phyloP scores from a whole-genome alignment of 805 yeast genomes.

The Kodamaea laetipori region DNA sequence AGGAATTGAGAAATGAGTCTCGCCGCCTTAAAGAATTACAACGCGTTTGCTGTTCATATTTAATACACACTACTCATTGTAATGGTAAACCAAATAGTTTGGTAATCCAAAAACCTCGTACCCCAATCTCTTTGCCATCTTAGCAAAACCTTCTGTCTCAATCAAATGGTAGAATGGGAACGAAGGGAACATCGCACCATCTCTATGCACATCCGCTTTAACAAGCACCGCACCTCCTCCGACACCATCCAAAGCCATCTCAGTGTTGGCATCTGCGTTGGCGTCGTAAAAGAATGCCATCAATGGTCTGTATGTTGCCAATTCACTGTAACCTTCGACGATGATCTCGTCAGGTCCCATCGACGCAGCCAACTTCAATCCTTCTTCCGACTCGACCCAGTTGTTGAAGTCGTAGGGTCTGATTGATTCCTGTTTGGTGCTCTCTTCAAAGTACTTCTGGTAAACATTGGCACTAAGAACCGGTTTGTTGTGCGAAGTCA shows the following conservation, averaged over 20 bases:
- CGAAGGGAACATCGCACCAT: conserved; percentile 99
- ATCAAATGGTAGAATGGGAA: conserved; percentile 96
- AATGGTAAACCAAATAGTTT: conserved; percentile 89
- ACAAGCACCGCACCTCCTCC: conserved; percentile 97
- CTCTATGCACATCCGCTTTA: conserved; percentile 96
- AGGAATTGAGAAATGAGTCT: too few relatives aligned
- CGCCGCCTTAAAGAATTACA: too few relatives aligned
- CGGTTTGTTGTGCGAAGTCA: conserved; percentile 82
- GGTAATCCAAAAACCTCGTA: conserved; percentile 92
- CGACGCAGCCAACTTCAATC: conserved; percentile 67
- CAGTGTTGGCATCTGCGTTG: conserved; percentile 60
- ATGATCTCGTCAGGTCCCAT: conserved; percentile 88
- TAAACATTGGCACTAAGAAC: conserved; percentile 91
- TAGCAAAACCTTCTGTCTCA: conserved; percentile 98
- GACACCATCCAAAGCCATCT: conserved; percentile 91
- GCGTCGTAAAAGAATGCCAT: conserved; percentile 88
- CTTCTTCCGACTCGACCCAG: conserved; percentile 88
- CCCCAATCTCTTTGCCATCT: conserved; percentile 93
- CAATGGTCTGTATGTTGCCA: conserved; percentile 91
- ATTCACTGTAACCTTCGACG: conserved; percentile 91
- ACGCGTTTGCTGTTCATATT: too few relatives aligned
- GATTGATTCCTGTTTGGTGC: conserved; percentile 54
- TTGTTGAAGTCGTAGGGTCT: conserved; percentile 95
- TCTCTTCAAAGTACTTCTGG: conserved; percentile 72
- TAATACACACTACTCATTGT: conserved; percentile 74